A percentile compares a stretch with the other conserved stretches of the same genome.
These are phyloP conservation scores for Helotiales sp. DNA, from an alignment of 2,329 filamentous ascomycete species.

Conservation along the genomic window DNA sequence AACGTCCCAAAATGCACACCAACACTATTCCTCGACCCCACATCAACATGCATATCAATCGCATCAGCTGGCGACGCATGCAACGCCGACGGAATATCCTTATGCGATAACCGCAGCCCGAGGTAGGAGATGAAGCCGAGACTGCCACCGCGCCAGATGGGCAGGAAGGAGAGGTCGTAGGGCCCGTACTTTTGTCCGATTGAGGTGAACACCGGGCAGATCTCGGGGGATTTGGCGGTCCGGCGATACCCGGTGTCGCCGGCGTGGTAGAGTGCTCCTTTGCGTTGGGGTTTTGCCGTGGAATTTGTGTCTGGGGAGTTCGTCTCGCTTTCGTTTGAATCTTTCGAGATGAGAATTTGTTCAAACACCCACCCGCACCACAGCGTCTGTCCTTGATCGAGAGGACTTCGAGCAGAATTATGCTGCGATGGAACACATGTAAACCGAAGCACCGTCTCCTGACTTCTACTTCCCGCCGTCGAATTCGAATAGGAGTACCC, in stretches of 20 bases:
- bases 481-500: constrained; percentile 20
- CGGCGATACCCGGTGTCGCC: constrained; percentile 67
- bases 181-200: constrained; percentile 82
- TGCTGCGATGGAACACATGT: constrained; percentile 86
- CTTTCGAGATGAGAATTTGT: constrained; percentile 26
- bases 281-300: constrained; percentile 69
- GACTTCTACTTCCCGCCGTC: constrained; percentile 62
- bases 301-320: neutral
- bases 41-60: neutral
- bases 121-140: constrained; percentile 32
- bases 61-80: constrained; percentile 32
- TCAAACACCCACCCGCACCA: constrained; percentile 86
- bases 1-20: neutral
- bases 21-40: neutral
- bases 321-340: no score
- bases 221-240: constrained; percentile 68
- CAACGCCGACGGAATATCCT: constrained; percentile 31
- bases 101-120: constrained; percentile 31
- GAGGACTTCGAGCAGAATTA: constrained; percentile 67
- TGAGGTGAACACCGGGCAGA: constrained; percentile 82
- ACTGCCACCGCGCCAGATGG: constrained; percentile 65
- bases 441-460: constrained; percentile 46
- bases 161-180: constrained; percentile 88
- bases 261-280: constrained; percentile 86
- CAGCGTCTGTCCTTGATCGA: constrained; percentile 73